Evolutionary conservation across 495 filamentous ascomycete species (phyloP).

Genomic region (Tirmania nivea): DNA sequence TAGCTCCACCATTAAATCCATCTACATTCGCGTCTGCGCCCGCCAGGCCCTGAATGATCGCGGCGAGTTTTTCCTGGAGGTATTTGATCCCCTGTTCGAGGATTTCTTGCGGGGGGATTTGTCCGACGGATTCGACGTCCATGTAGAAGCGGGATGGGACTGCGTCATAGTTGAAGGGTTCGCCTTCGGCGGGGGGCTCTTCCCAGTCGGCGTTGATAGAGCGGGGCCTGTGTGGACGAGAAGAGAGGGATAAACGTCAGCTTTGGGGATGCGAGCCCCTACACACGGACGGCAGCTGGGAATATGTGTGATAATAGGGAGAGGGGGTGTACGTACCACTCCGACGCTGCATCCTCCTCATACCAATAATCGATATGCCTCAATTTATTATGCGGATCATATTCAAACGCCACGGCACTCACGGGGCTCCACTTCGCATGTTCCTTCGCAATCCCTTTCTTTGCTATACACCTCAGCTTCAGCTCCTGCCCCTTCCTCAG

Average conservation of each 20-base stretch:
- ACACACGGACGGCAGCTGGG: not conserved
- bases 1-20: conserved; percentile 30
- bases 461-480: conserved; percentile 73
- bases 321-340: conserved; percentile 51
- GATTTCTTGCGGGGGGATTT: conserved; percentile 66
- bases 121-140: conserved; percentile 75
- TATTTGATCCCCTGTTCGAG: conserved; percentile 75
- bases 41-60: conserved; percentile 49
- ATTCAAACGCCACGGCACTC: conserved; percentile 86
- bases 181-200: conserved; percentile 53
- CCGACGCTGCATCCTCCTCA: conserved; percentile 57
- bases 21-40: conserved; percentile 20
- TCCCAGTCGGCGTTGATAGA: conserved; percentile 75
- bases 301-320: not conserved
- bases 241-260: not conserved
- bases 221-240: conserved; percentile 40
- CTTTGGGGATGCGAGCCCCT: not conserved
- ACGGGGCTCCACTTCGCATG: conserved; percentile 94
- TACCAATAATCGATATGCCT: conserved; percentile 83
- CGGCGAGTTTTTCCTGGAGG: conserved; percentile 71
- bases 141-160: conserved; percentile 69
- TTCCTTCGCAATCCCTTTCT: conserved; percentile 97
- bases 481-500: conserved; percentile 71
- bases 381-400: conserved; percentile 89
- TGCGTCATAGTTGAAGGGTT: conserved; percentile 79